phyloP scores from a whole-genome alignment of 2,329 filamentous ascomycete genomes.

The Apiospora sp. region DNA sequence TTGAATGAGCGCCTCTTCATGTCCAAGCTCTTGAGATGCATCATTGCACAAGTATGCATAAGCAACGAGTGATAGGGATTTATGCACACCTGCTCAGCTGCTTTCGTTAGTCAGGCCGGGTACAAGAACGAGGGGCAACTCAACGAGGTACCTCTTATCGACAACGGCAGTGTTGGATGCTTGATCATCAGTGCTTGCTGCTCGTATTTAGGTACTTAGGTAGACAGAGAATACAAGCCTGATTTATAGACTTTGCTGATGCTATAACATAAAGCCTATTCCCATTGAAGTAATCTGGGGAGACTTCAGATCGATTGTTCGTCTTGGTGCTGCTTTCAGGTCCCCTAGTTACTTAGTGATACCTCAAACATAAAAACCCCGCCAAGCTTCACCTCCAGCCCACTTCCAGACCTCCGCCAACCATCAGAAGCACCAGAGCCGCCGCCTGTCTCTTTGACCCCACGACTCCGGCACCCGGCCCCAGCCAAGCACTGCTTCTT shows the following conservation, averaged over 20 bases:
- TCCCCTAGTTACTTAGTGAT: background rate
- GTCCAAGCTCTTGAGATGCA: conserved; percentile 7
- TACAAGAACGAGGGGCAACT: background rate
- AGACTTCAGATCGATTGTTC: background rate
- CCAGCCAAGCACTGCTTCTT: background rate
- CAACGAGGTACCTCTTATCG: background rate
- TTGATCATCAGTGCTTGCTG: background rate
- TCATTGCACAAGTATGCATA: background rate
- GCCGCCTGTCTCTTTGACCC: conserved; percentile 16
- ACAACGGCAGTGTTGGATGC: background rate
- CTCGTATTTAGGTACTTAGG: background rate
- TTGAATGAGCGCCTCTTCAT: conserved; percentile 10
- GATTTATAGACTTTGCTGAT: background rate
- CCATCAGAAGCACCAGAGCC: conserved; percentile 8
- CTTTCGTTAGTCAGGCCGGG: background rate
- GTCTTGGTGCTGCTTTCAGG: background rate
- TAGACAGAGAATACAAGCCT: background rate
- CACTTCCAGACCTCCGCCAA: conserved; percentile 1
- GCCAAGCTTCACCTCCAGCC: conserved; percentile 16
- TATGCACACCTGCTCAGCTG: background rate
- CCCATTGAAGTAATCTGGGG: background rate
- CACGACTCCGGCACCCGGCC: conserved; percentile 14
- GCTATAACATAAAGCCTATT: background rate
- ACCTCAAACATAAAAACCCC: conserved; percentile 2
- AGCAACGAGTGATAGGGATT: background rate